Evolutionary conservation across 2,329 filamentous ascomycete genomes (phyloP).

Genomic region (Curvularia spicifera): DNA sequence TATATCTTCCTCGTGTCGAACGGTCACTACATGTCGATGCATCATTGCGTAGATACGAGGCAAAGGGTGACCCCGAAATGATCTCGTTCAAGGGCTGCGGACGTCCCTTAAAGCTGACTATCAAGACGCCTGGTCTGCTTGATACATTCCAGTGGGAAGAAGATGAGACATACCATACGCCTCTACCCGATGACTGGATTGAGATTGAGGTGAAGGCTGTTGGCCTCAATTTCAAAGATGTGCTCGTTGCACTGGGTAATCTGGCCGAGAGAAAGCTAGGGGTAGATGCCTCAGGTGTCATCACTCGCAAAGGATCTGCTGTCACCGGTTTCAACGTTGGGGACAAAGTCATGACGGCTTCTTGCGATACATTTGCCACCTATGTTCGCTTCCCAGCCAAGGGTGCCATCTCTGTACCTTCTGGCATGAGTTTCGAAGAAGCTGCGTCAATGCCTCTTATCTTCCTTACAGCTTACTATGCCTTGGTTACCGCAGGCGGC

Average conservation of each 20-base stretch:
- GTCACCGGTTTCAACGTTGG: constrained; percentile 7
- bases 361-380: constrained; percentile 12
- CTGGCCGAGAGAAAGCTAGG: constrained; percentile 12
- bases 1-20: constrained; percentile 11
- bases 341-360: constrained; percentile 12
- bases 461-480: constrained; percentile 13
- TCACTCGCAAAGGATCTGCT: constrained; percentile 8
- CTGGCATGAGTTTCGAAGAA: constrained; percentile 13
- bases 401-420: constrained; percentile 8
- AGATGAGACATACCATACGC: constrained; percentile 7
- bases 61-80: constrained; percentile 15
- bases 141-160: constrained; percentile 13
- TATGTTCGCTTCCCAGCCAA: constrained; percentile 16
- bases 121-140: constrained; percentile 10
- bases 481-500: constrained; percentile 6
- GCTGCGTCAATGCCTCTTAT: constrained; percentile 14
- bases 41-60: constrained; percentile 13
- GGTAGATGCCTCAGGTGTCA: constrained; percentile 5
- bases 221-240: constrained; percentile 15
- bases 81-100: constrained; percentile 7
- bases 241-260: constrained; percentile 9
- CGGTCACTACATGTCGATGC: constrained; percentile 7
- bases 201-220: constrained; percentile 10
- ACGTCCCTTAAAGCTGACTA: constrained; percentile 10
- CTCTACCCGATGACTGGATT: constrained; percentile 3